Base-by-base conservation (phyloP, 1,284 basidiomycete species). In the Ustilago hordei region DNA sequence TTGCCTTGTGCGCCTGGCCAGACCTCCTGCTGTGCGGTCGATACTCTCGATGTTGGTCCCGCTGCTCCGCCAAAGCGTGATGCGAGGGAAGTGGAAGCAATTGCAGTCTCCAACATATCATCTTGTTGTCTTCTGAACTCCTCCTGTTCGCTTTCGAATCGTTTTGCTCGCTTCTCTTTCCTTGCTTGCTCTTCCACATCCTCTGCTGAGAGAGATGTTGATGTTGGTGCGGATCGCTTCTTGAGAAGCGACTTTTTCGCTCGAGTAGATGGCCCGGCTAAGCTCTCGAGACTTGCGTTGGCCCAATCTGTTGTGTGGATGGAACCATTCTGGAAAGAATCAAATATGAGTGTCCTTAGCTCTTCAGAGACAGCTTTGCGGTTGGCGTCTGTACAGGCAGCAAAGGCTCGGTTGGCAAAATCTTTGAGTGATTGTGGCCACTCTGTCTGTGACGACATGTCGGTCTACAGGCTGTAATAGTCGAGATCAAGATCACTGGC, bases 291-390 rank as follows among this genome's bases (percentile, higher is more conserved):
- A 87, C 94, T 92, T 47, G 93, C 90, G 48, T 89, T 91, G 34
- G 89, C 87, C 94, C 94, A 96, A 86, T 96, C 93, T 62, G 92
- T 95, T 36, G 92, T 93, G 91, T 93, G 93, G 41, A 96, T 89
- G 8, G 92, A 90, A 85, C 93, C 91, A 81, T 90, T 89, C 59
- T 85, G 81, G 67, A 85, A 87, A 0, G 87, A 86, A 32, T 84
- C 67, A 66, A 87, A 87, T 69, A 88, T 87, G 50, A 86, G 80
- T 13, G 75, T 75, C 62, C 87, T 85, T 32, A 88, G 82, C 71
- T 88, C 87, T n/a, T 83, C 77, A 63, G 87, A 87, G 55, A 87
- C 87, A 3, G 83, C 83, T 35, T 79, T 68, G 11, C 87, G 77
- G 62, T 88, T 88, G 9, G 82, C 67, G 58, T 87, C 86, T 11